Evolutionary conservation across 2,329 filamentous ascomycete species (phyloP).

Genomic region (Colletotrichum sp.): DNA sequence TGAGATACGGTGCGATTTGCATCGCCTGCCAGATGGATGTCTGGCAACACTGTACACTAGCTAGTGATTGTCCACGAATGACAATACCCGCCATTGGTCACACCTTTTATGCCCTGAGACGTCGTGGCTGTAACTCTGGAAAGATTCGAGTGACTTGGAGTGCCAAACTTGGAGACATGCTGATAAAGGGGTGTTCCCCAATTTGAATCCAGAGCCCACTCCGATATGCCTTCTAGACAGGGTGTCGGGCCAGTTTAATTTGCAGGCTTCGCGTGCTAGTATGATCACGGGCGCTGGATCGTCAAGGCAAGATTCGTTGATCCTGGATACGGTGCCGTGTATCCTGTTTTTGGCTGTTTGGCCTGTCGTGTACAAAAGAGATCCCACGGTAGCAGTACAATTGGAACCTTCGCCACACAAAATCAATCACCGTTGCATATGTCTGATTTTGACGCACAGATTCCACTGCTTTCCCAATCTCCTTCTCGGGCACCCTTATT

Average conservation of each 20-base stretch:
- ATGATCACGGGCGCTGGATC: neutral
- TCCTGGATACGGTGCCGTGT: neutral
- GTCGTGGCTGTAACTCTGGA: neutral
- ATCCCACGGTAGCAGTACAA: neutral
- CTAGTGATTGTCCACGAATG: neutral
- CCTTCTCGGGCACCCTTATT: neutral
- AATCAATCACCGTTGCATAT: neutral
- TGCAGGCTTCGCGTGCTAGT: neutral
- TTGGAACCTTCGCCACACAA: neutral
- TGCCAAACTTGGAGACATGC: neutral
- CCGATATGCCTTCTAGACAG: neutral
- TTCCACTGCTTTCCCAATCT: neutral
- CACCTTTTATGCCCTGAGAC: neutral
- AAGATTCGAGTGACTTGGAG: neutral
- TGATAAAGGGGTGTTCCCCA: neutral
- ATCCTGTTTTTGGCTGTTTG: neutral
- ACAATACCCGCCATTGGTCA: neutral
- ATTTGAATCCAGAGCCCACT: neutral
- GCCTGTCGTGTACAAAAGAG: neutral
- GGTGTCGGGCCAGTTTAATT: neutral
- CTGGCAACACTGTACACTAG: constrained; percentile 3
- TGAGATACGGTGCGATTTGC: neutral
- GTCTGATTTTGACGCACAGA: fast-evolving
- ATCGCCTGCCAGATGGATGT: neutral
- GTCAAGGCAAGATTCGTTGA: neutral